Evolutionary conservation across 169 alveolate species (phyloP).

Genomic region (Blepharisma undulans): DNA sequence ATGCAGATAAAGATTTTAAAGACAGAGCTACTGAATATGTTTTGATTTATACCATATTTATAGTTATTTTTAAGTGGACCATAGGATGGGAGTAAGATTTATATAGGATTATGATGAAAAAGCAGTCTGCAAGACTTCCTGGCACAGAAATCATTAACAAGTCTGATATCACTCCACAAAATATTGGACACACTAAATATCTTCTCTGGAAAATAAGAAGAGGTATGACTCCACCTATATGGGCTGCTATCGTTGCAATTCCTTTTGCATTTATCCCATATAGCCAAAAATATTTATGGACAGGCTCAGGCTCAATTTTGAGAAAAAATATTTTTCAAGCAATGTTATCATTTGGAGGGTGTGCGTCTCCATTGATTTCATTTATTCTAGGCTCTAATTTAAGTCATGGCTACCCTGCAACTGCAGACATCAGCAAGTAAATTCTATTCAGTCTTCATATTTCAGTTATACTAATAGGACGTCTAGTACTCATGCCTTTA

Average conservation of each 20-base stretch:
- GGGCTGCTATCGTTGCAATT: conserved; percentile 5
- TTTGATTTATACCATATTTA: conserved; percentile 26
- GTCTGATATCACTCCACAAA: neutral
- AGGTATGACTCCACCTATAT: conserved; percentile 31
- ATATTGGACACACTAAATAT: neutral
- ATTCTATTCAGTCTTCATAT: neutral
- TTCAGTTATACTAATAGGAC: neutral
- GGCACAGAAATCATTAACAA: neutral
- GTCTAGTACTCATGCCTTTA: neutral
- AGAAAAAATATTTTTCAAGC: conserved; percentile 4
- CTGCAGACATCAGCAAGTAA: conserved; percentile 5
- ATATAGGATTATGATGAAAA: neutral
- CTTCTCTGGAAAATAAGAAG: neutral
- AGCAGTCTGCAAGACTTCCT: neutral
- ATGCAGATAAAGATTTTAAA: neutral
- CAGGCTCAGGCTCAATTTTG: conserved; percentile 4
- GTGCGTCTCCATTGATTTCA: conserved; percentile 29
- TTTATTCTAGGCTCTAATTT: conserved; percentile 13
- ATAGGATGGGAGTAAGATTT: neutral
- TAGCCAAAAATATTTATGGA: neutral
- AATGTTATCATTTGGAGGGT: neutral
- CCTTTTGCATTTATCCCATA: conserved; percentile 33
- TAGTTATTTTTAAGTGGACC: conserved; percentile 12
- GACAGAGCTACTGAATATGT: neutral
- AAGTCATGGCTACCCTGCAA: conserved; percentile 30